These are phyloP conservation scores for Arabidopsis hybrid DNA, from an alignment of 441 rosid species.

Conservation along the genomic window DNA sequence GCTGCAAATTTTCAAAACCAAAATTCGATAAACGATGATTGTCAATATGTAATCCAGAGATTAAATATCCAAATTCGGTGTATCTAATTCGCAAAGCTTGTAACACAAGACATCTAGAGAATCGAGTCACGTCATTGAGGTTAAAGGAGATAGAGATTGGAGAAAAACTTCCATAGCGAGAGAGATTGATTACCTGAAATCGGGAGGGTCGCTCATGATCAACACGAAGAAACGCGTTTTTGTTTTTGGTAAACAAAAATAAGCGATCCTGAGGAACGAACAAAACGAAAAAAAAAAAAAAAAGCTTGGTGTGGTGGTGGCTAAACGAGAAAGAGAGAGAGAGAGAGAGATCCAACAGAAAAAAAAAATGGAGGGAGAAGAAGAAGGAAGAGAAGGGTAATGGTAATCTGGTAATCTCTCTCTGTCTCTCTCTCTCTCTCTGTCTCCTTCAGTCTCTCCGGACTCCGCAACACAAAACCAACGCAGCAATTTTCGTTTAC, in stretches of 20 bases:
- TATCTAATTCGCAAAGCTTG: constrained; percentile 13
- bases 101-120: constrained; percentile 28
- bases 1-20: neutral
- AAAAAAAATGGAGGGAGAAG: constrained; percentile 13
- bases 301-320: constrained; percentile 12
- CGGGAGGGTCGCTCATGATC: constrained; percentile 39
- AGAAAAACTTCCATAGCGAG: neutral
- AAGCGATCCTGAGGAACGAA: neutral
- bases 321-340: constrained; percentile 1
- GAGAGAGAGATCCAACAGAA: neutral
- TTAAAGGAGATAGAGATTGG: neutral
- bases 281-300: neutral
- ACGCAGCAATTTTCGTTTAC: constrained; percentile 29
- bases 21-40: neutral
- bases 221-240: neutral
- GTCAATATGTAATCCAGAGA: neutral
- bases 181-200: constrained; percentile 37
- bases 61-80: neutral
- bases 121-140: neutral
- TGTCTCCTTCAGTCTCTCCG: constrained; percentile 33
- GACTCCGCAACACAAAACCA: constrained; percentile 34
- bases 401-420: neutral
- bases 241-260: no score
- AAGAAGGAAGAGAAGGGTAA: neutral
- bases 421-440: neutral